Evolutionary conservation across 257 asterid genomes (phyloP), one percentile per base, ranked within the genome.

Genomic region (Primulina huaijiensis): DNA sequence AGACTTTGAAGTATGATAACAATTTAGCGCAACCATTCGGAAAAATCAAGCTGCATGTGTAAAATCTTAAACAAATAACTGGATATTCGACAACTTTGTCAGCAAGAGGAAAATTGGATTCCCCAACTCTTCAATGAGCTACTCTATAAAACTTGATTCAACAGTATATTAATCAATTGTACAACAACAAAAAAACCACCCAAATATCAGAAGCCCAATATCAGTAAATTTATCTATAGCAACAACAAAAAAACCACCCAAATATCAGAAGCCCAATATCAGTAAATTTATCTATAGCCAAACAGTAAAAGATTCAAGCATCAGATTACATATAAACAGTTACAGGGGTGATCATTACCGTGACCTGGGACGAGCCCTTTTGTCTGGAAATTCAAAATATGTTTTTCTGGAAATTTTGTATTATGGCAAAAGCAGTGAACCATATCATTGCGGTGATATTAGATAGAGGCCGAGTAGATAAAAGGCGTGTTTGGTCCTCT

Each of bases 401-500:
- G 53, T 12, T 4, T 35, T n/a, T 37, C 8, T 16, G 57, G 12
- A 21, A 56, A 59, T 7, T 67, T 10, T 14, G 19, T 55, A 40
- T 38, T 62, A 62, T 63, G 72, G 25, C 29, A 34, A 52, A 66
- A 23, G 71, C 37, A 65, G 70, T 20, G 69, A 34, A 17, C 55
- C 31, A 58, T 62, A 19, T 61, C 55, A 50, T 35, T 50, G 11
- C 14, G 23, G 35, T 1, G 71, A 62, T 30, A 69, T 70, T 60
- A 76, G 66, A 69, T 71, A 76, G 21, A 35, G n/a, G 78, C 46
- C 56, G 9, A 37, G 65, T 37, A 46, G 81, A 77, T 72, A 76
- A 80, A 71, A 74, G 84, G 90, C 87, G 79, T 78, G 79, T 65
- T 82, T 77, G 81, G 83, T 74, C 84, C 85, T 80, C 82, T 52